phyloP scores from a whole-genome alignment of 2,329 filamentous ascomycete species.

The Alternaria angustiovoidea region DNA sequence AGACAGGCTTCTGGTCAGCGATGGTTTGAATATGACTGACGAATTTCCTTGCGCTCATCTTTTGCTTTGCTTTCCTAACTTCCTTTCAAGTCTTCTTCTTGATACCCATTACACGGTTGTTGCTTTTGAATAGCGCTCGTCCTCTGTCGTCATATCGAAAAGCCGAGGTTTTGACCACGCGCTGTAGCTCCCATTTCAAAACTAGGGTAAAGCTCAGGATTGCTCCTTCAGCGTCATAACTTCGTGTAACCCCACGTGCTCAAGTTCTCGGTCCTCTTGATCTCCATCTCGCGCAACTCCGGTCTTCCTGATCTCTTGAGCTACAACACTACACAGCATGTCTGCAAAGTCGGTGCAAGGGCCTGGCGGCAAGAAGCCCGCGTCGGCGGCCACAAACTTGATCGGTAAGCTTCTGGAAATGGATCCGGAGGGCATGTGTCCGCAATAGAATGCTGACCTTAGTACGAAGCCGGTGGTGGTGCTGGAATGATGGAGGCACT shows the following conservation, averaged over 20 bases:
- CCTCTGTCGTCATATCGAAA: slow-evolving; percentile 27
- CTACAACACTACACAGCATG: slow-evolving; percentile 54
- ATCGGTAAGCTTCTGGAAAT: slow-evolving; percentile 69
- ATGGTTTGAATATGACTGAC: slow-evolving; percentile 36
- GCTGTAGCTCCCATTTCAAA: background rate
- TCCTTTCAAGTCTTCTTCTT: slow-evolving; percentile 13
- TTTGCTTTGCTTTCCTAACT: slow-evolving; percentile 12
- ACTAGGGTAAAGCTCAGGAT: background rate
- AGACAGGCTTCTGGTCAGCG: slow-evolving; percentile 19
- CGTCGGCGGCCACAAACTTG: slow-evolving; percentile 87
- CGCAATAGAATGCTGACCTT: slow-evolving; percentile 21
- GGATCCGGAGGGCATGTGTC: background rate
- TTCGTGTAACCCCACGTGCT: slow-evolving; percentile 6
- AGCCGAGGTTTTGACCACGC: slow-evolving; percentile 3
- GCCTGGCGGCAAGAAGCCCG: slow-evolving; percentile 74
- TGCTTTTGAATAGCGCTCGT: slow-evolving; percentile 6
- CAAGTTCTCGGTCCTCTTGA: background rate
- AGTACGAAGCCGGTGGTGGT: slow-evolving; percentile 81
- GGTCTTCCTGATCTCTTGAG: slow-evolving; percentile 1
- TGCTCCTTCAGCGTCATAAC: background rate
- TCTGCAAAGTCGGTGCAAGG: slow-evolving; percentile 66
- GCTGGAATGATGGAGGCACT: slow-evolving; percentile 99
- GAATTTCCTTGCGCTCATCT: slow-evolving; percentile 18
- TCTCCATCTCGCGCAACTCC: background rate
- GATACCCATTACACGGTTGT: slow-evolving; percentile 7